Conservation (phyloP, 2,329 filamentous ascomycete genomes). For the Elsinoe perseae region DNA sequence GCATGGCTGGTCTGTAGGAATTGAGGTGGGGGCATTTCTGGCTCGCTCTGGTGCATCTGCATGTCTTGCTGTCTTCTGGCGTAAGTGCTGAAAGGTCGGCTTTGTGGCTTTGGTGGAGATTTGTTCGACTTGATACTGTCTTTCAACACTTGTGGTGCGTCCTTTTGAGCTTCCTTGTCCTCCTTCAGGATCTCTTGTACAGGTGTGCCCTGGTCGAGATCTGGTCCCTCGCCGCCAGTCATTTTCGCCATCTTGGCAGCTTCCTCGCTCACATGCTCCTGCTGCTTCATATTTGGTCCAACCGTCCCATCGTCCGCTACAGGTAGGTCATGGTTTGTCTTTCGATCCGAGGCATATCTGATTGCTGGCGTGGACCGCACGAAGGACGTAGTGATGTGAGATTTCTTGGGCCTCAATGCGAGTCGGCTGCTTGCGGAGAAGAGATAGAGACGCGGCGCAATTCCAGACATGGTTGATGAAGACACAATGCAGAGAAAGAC, state of each 20-base stretch:
- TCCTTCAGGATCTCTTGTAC: slow-evolving; percentile 59
- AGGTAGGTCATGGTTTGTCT: slow-evolving; percentile 11
- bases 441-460: slow-evolving; percentile 5
- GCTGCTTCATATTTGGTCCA: slow-evolving; percentile 45
- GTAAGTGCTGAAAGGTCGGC: slow-evolving; percentile 52
- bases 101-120: slow-evolving; percentile 31
- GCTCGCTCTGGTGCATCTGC: neutral
- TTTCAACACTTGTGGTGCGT: slow-evolving; percentile 60
- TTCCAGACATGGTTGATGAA: slow-evolving; percentile 4
- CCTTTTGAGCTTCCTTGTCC: slow-evolving; percentile 53
- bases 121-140: slow-evolving; percentile 45
- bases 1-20: neutral
- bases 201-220: slow-evolving; percentile 58
- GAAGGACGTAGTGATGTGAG: neutral
- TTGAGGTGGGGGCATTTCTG: neutral
- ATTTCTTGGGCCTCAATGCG: neutral
- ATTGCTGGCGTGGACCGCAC: neutral
- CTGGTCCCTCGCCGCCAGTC: slow-evolving; percentile 51
- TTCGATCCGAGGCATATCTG: slow-evolving; percentile 2
- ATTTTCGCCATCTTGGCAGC: slow-evolving; percentile 53
- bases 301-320: slow-evolving; percentile 27
- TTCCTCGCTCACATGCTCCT: slow-evolving; percentile 58
- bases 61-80: slow-evolving; percentile 31
- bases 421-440: slow-evolving; percentile 6
- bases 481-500: neutral